phyloP scores from a whole-genome alignment of 768 basidiomycete genomes.

The Pisolithus tinctorius region DNA sequence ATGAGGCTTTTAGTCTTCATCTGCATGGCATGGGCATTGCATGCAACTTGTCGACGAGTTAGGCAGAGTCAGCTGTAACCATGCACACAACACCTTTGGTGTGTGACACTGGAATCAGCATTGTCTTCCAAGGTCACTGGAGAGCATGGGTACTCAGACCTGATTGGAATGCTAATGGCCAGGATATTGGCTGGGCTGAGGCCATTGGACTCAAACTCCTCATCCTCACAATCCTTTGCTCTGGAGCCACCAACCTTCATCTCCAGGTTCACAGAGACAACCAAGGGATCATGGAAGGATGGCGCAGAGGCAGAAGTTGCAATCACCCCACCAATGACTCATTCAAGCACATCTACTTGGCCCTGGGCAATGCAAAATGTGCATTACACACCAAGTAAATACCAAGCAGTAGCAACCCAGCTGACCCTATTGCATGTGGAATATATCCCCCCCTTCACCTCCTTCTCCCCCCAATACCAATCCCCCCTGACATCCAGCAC shows the following conservation, averaged over 20 bases:
- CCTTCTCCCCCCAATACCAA: too few relatives aligned
- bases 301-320: slow-evolving; percentile 1
- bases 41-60: too few relatives aligned
- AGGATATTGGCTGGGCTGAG: slow-evolving; percentile 11
- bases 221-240: not conserved
- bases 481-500: too few relatives aligned
- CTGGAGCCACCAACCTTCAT: not conserved
- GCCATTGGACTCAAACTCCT: slow-evolving; percentile 15
- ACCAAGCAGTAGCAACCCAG: slow-evolving; percentile 3
- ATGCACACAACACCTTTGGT: too few relatives aligned
- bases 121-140: too few relatives aligned
- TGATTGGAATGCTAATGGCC: slow-evolving; percentile 3
- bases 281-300: slow-evolving; percentile 8
- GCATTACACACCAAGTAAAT: slow-evolving; percentile 3
- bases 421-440: too few relatives aligned
- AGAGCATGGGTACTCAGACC: slow-evolving; percentile 9
- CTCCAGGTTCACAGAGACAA: slow-evolving; percentile 12
- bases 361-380: not conserved
- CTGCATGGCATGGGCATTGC: too few relatives aligned
- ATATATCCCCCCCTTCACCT: too few relatives aligned
- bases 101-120: too few relatives aligned
- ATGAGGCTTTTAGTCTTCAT: too few relatives aligned
- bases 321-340: slow-evolving; percentile 6
- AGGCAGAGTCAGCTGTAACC: too few relatives aligned
- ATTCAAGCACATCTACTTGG: slow-evolving; percentile 2